Evolutionary conservation across 257 asterid genomes (phyloP), one percentile per base, ranked within the genome.

Genomic region (Solanum pimpinellifolium): DNA sequence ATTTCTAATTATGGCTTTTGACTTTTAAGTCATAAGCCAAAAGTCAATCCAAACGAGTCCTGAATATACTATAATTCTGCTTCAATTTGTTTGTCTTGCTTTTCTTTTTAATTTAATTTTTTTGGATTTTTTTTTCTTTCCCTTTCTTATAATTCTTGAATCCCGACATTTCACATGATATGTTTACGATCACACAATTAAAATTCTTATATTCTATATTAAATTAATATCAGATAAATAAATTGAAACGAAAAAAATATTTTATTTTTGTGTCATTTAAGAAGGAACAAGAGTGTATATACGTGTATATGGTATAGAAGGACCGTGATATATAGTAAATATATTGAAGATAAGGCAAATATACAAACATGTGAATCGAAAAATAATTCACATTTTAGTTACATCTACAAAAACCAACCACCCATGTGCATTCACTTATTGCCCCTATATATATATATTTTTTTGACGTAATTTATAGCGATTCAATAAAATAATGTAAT

Each of bases 341-440:
- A 49, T 52, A 52, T 37, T 16, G 37, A 78, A 69, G 83, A 66
- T 80, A 66, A 52, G 27, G 83, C 85, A 78, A 65, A 83, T 65
- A 49, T 29, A 44, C 62, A 70, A 59, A 90, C 91, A 87, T 89
- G 91, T 87, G 90, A 86, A 88, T 39, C 82, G 76, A 85, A 90
- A 84, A 85, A 87, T 86, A 5, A 68, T 59, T 83, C 69, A 14
- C 69, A 14, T 60, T 37, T 14, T 59, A 10, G 86, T 29, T 33
- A 72, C 87, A 83, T 86, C 88, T 86, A 88, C 52, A 89, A 60
- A 65, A 86, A 8, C 3, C 86, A 77, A 75, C 88, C 88, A 42
- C 39, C 83, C 90, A 88, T 88, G 90, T 88, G 90, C 86, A 69
- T 84, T 84, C 88, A 84, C 81, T 84, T 88, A 88, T 88, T 88